Conservation (phyloP, 495 filamentous ascomycete species). For the Aspergillus leporis region DNA sequence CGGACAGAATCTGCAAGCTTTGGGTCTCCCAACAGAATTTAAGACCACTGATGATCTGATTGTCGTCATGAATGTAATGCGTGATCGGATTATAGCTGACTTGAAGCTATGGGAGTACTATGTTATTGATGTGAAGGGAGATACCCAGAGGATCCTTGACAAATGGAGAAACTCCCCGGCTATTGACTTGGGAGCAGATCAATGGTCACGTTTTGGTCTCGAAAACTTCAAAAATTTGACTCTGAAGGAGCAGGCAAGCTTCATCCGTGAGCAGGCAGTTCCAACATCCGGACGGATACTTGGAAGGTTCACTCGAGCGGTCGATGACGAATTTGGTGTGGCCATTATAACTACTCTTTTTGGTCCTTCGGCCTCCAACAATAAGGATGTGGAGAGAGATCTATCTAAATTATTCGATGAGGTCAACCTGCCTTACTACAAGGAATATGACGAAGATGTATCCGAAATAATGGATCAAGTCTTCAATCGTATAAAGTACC, state of each 20-base stretch:
- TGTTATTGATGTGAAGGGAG: constrained; percentile 73
- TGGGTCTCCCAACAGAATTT: constrained; percentile 74
- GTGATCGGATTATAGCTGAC: constrained; percentile 71
- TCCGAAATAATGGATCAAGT: constrained; percentile 84
- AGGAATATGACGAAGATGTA: constrained; percentile 85
- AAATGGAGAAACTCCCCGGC: constrained; percentile 56
- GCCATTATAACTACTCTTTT: constrained; percentile 67
- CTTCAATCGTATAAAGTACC: constrained; percentile 91
- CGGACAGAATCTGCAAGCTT: constrained; percentile 61
- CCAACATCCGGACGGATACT: constrained; percentile 69
- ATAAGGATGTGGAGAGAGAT: constrained; percentile 42
- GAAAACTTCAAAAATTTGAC: constrained; percentile 49
- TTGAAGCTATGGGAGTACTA: constrained; percentile 94
- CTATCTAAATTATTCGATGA: constrained; percentile 71
- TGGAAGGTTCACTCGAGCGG: constrained; percentile 69
- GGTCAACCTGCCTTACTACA: constrained; percentile 83
- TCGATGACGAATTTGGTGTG: constrained; percentile 68
- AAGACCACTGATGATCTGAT: constrained; percentile 72
- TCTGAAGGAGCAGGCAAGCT: constrained; percentile 60
- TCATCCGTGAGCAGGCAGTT: constrained; percentile 63
- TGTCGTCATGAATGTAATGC: constrained; percentile 79
- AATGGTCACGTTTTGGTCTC: constrained; percentile 20
- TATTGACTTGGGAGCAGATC: constrained; percentile 32
- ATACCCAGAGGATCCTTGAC: constrained; percentile 65
- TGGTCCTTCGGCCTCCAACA: constrained; percentile 53